Conservation (phyloP, 345 rosid species). For the Eucalyptus lansdowneana region DNA sequence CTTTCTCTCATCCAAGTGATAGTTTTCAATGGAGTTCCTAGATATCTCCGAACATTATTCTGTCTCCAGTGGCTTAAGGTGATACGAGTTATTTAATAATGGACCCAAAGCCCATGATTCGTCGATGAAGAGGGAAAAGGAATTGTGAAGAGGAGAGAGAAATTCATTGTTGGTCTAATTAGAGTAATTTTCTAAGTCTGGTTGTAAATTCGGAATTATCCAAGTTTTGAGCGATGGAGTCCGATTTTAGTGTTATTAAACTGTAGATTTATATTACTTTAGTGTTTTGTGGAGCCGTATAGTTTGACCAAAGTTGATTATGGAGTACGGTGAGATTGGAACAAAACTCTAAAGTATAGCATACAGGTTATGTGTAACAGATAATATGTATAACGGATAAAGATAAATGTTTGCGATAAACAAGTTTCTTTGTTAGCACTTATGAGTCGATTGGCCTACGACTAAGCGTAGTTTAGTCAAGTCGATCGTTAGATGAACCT, state of each 20-base stretch:
- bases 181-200: too few relatives aligned
- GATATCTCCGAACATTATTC: neutral
- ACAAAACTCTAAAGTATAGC: neutral
- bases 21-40: neutral
- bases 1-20: neutral
- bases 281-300: accelerated
- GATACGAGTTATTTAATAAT: too few relatives aligned
- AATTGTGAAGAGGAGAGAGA: accelerated
- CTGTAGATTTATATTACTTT: too few relatives aligned
- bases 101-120: too few relatives aligned
- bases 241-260: too few relatives aligned
- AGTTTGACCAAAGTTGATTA: neutral
- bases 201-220: accelerated
- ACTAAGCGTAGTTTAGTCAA: neutral
- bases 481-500: accelerated
- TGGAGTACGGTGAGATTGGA: accelerated
- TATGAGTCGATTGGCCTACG: neutral
- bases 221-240: accelerated
- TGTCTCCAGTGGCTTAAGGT: too few relatives aligned
- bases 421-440: accelerated
- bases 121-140: too few relatives aligned
- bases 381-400: accelerated
- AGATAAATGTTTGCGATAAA: too few relatives aligned
- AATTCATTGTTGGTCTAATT: accelerated
- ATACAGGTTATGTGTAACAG: accelerated